These are phyloP conservation scores for Silene latifolia DNA, from an alignment of 148 eudicot species.

Conservation along the genomic window DNA sequence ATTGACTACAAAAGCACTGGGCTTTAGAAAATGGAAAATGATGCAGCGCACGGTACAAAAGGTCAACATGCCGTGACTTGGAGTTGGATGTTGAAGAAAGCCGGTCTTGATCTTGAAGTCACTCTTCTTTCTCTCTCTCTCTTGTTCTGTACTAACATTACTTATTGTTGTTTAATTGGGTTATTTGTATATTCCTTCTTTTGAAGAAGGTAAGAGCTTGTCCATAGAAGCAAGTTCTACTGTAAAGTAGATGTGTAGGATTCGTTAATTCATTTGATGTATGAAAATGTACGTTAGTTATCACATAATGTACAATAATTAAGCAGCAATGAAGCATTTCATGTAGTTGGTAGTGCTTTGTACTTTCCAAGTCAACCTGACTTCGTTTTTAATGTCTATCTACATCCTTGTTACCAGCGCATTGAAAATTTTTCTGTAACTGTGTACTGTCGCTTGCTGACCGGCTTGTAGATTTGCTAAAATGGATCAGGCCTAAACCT, in stretches of 20 bases:
- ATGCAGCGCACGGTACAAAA: too few species aligned
- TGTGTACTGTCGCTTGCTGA: neutral
- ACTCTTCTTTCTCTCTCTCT: neutral
- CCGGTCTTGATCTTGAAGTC: neutral
- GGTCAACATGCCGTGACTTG: neutral
- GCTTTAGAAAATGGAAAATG: neutral
- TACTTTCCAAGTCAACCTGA: too few species aligned
- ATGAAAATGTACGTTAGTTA: neutral
- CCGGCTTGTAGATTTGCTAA: neutral
- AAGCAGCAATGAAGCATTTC: neutral
- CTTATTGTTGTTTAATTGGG: neutral
- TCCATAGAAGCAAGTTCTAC: slow-evolving; percentile 23
- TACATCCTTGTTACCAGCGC: neutral
- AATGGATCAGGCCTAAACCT: neutral
- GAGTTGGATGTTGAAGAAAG: neutral
- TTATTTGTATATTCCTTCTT: slow-evolving; percentile 16
- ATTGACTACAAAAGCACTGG: neutral
- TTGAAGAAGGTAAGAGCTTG: slow-evolving; percentile 18
- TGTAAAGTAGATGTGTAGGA: slow-evolving; percentile 29
- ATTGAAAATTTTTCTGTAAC: neutral
- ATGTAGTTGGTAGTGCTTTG: neutral
- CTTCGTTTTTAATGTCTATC: neutral
- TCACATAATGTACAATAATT: neutral
- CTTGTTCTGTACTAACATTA: slow-evolving; percentile 1
- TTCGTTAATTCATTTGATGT: slow-evolving; percentile 22